Conservation (phyloP, 306 rosid genomes). For the Quercus robur region DNA sequence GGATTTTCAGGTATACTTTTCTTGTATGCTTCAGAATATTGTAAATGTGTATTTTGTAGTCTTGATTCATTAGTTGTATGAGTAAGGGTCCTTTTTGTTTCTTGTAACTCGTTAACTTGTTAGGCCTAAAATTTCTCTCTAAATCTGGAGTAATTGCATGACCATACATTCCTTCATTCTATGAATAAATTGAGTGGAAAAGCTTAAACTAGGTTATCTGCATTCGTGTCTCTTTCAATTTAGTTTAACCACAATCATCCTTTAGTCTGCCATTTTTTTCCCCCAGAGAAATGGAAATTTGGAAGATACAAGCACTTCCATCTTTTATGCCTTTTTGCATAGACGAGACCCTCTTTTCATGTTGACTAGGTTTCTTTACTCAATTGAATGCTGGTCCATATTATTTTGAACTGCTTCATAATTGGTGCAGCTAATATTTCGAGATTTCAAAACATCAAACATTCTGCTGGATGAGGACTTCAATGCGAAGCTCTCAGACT, state of each 20-base stretch:
- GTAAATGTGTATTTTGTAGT: background rate
- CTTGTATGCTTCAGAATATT: background rate
- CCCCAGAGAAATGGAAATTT: background rate
- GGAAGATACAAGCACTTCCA: background rate
- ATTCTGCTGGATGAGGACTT: constrained; percentile 83
- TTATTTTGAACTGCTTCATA: constrained; percentile 27
- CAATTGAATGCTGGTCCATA: background rate
- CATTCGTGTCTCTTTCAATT: background rate
- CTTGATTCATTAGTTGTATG: background rate
- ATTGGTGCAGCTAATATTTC: constrained; percentile 84
- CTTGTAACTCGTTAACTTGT: background rate
- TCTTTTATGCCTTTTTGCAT: background rate
- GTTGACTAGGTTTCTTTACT: background rate
- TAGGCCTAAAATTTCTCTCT: background rate
- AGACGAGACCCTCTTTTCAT: background rate
- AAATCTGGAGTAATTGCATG: background rate
- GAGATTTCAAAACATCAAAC: constrained; percentile 91
- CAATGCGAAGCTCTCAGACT: constrained; percentile 96
- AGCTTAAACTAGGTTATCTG: background rate
- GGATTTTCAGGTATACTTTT: constrained; percentile 81
- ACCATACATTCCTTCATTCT: background rate
- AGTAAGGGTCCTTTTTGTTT: background rate
- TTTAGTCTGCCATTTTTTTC: background rate
- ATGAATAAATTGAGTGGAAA: background rate
- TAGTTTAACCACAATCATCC: background rate